A percentile compares a stretch with the other conserved stretches of the same genome.
Conservation (phyloP, 192 early-diverging fungal species). For the Funneliformis mosseae region DNA sequence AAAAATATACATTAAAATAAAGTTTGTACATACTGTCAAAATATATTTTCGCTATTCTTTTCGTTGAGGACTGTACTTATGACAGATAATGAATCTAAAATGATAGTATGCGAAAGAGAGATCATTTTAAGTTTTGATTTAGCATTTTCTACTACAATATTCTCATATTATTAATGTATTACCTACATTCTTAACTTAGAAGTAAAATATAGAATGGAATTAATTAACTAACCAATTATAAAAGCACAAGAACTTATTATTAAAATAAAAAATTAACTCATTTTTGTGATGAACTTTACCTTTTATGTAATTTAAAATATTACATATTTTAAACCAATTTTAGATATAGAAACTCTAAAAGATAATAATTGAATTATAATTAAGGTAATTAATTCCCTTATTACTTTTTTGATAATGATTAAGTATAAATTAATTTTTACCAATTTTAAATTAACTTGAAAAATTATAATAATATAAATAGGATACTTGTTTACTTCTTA, state of each 20-base stretch:
- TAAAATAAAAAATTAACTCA: not conserved
- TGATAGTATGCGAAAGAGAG: not conserved
- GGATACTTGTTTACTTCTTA: not conserved
- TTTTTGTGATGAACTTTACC: not conserved
- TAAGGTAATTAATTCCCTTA: not conserved
- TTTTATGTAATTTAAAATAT: not conserved
- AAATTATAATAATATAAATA: no score
- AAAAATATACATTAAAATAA: no score
- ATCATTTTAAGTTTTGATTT: not conserved
- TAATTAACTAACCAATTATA: not conserved
- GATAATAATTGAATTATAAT: not conserved
- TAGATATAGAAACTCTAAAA: not conserved
- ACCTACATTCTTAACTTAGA: not conserved
- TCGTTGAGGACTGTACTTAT: not conserved
- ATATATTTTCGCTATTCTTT: no score
- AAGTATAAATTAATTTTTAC: not conserved
- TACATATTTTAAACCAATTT: not conserved
- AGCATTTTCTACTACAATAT: not conserved
- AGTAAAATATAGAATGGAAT: not conserved
- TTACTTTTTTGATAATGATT: no score
- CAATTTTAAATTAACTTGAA: not conserved
- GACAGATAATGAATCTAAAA: conserved; percentile 3
- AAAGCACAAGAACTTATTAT: not conserved
- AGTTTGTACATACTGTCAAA: no score
- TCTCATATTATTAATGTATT: not conserved